A percentile compares a stretch with the other conserved stretches of the same genome.
Evolutionary conservation across 352 stramenopile species (phyloP).

Genomic region (Phytophthora ramorum): DNA sequence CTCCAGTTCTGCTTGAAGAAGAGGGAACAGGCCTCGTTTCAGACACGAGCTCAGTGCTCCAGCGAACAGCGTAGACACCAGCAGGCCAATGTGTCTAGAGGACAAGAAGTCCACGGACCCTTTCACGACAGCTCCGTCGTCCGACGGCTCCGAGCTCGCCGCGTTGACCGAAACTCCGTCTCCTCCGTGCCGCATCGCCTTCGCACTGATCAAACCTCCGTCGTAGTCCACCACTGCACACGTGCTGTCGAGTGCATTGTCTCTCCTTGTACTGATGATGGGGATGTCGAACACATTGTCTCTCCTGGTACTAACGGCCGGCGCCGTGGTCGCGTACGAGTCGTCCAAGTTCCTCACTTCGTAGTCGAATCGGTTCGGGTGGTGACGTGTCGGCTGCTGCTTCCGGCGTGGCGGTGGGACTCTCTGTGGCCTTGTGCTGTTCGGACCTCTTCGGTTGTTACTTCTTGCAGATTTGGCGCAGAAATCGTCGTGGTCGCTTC

Average conservation of each 20-base stretch:
- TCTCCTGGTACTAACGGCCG: conserved; percentile 25
- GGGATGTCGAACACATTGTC: conserved; percentile 28
- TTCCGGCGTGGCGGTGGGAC: conserved; percentile 11
- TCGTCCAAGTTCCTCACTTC: conserved; percentile 20
- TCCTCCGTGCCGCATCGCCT: conserved; percentile 3
- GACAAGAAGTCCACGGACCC: conserved; percentile 24
- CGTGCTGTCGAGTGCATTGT: conserved; percentile 31
- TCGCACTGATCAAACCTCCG: conserved; percentile 23
- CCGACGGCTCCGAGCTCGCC: conserved; percentile 16
- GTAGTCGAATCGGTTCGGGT: conserved; percentile 18
- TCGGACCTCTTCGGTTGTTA: conserved; percentile 17
- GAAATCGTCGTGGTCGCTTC: conserved; percentile 6
- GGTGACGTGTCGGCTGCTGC: conserved; percentile 11
- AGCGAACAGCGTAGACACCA: conserved; percentile 49
- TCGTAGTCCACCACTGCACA: conserved; percentile 42
- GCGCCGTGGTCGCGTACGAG: conserved; percentile 30
- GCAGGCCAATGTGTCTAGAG: conserved; percentile 35
- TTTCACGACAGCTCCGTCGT: conserved; percentile 11
- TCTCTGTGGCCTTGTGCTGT: conserved; percentile 14
- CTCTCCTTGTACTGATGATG: conserved; percentile 24
- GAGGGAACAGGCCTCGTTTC: conserved; percentile 46
- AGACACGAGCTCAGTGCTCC: conserved; percentile 43
- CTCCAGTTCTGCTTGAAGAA: conserved; percentile 50
- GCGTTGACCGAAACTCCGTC: conserved; percentile 18
- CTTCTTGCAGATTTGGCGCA: conserved; percentile 10